phyloP scores from a whole-genome alignment of 108 stramenopile species.

The Skeletonema marinoi region DNA sequence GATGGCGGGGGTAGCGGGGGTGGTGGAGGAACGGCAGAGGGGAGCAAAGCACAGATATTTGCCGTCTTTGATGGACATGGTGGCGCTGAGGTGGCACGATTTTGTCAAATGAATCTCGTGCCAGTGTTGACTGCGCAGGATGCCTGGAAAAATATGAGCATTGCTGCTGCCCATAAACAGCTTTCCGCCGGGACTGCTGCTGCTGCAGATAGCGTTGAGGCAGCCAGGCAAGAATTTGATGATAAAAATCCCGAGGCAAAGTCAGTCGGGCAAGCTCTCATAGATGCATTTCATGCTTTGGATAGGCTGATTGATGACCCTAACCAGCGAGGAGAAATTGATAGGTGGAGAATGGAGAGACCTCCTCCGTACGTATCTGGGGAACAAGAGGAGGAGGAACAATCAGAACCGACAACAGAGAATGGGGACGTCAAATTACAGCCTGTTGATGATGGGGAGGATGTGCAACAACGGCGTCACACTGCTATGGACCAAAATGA shows the following conservation, averaged over 20 bases:
- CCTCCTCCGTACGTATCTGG: conserved; percentile 40
- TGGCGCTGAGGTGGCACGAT: conserved; percentile 90
- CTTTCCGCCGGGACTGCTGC: background rate
- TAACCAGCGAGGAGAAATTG: conserved; percentile 22
- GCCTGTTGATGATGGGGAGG: conserved; percentile 1
- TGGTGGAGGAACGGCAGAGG: background rate
- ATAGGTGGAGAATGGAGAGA: conserved; percentile 35
- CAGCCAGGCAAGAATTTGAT: conserved; percentile 4
- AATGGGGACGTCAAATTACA: background rate
- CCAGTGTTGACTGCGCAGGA: conserved; percentile 73
- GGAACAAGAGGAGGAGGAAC: conserved; percentile 8
- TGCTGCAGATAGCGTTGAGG: background rate
- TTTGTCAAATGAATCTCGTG: conserved; percentile 83
- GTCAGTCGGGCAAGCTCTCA: conserved; percentile 62
- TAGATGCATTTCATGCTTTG: conserved; percentile 77
- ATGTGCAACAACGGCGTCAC: conserved; percentile 11
- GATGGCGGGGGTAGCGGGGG: conserved; percentile 5
- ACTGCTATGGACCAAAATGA: conserved; percentile 8
- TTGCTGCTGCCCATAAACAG: background rate
- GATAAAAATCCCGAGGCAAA: conserved; percentile 11
- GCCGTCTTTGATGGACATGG: conserved; percentile 96
- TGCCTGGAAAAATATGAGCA: conserved; percentile 6
- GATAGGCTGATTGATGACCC: conserved; percentile 83
- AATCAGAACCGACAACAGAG: background rate
- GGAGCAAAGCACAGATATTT: conserved; percentile 71